Evolutionary conservation across 345 rosid genomes (phyloP), one percentile per base, ranked within the genome.

Genomic region (Turritis glabra): DNA sequence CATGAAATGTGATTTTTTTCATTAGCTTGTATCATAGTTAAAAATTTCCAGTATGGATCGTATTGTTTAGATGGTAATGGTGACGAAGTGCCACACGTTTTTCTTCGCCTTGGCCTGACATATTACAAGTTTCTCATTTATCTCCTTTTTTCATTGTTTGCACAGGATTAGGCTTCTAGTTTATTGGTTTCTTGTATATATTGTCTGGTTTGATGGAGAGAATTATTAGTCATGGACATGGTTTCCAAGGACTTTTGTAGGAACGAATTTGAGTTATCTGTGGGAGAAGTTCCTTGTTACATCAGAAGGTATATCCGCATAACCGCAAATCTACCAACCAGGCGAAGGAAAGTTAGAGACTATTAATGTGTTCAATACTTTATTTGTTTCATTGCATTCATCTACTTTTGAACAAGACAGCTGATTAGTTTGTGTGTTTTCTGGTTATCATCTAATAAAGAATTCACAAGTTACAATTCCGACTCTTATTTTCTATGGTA

Each of bases 91-190:
- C 76, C 72, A 72, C 79, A 57, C 48, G 86, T 80, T 1, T 82
- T 85, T 72, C 91, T 94, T 52, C 83, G 78, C 79, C 96, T 94
- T 80, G 98, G 97, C 56, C 66, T 91, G 82, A 88, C 97, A 54
- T 93, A 89, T 82, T 94, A 94, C 73, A 91, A 88, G 96, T 91
- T 59, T 9, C 33, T 83, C 71, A 74, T 78, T 69, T 54, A 53
- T 64, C 53, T 77, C 61, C 25, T 66, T 37, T 37, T 10, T 50
- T 5, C 15, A 12, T 21, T 6, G 3, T 54, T 21, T 41, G 40
- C 29, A 11, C 5, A 29, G 0, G 1, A 22, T 55, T 18, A 46
- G 6, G 14, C 7, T 47, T 54, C 27, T 55, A 17, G 4, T n/a
- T n/a, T 22, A 2, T 62, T 15, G 8, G 2, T 48, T 18, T 66